A percentile compares a stretch with the other conserved stretches of the same genome.
Conservation (phyloP, 1,139 yeast species). For the Saccharomyces pastorianus region DNA sequence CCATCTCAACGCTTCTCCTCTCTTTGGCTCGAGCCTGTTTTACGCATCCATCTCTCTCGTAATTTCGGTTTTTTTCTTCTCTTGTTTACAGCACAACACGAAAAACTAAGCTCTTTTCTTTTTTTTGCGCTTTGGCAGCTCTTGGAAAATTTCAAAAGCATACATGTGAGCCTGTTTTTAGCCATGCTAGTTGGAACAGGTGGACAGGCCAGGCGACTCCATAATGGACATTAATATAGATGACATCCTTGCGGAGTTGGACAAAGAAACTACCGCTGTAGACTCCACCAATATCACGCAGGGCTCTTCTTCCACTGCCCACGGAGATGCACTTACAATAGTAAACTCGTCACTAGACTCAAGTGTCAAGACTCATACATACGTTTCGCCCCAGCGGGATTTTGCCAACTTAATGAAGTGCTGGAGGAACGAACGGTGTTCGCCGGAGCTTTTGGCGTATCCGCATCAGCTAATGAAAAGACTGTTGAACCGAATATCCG, state of each 20-base stretch:
- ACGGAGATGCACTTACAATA: constrained; percentile 4
- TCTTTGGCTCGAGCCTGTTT: not conserved
- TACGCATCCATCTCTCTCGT: too few species aligned
- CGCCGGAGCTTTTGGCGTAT: constrained; percentile 76
- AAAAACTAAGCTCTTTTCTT: not conserved
- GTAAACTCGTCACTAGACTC: constrained; percentile 11
- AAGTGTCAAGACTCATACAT: not conserved
- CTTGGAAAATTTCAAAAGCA: not conserved
- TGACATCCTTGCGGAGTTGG: constrained; percentile 61
- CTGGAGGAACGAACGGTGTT: constrained; percentile 78
- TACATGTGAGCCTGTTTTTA: not conserved
- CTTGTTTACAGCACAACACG: not conserved
- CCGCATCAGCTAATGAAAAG: constrained; percentile 51
- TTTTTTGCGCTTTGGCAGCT: not conserved
- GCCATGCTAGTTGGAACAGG: too few species aligned
- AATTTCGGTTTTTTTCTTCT: not conserved
- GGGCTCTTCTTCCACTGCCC: constrained; percentile 6
- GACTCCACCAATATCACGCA: constrained; percentile 11
- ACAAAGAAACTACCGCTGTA: constrained; percentile 34
- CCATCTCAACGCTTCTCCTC: constrained; percentile 7
- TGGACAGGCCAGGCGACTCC: not conserved
- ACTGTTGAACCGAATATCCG: constrained; percentile 50
- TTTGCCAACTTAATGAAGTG: constrained; percentile 44
- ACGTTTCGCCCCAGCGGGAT: constrained; percentile 28
- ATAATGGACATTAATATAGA: constrained; percentile 48